Conservation (phyloP, 2,329 filamentous ascomycete species). For the Exophiala sp. region DNA sequence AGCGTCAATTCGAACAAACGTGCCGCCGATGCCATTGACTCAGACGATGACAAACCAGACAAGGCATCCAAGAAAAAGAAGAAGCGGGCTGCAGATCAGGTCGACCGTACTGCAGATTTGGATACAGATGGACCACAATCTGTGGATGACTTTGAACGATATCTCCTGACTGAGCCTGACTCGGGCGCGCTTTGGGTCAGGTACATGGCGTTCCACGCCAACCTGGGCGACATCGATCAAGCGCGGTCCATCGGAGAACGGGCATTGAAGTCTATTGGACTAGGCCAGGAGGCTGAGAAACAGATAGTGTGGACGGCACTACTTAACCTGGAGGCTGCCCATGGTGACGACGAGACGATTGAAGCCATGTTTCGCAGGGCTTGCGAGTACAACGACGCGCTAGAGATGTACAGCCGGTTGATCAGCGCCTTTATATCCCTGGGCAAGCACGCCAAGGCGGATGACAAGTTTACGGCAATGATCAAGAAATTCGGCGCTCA, state of each 20-base stretch:
- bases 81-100: constrained; percentile 71
- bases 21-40: constrained; percentile 52
- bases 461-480: constrained; percentile 79
- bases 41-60: constrained; percentile 49
- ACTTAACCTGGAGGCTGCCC: constrained; percentile 89
- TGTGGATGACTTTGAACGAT: constrained; percentile 86
- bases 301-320: constrained; percentile 92
- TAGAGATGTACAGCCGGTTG: constrained; percentile 83
- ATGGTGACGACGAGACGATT: constrained; percentile 76
- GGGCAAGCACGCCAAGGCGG: constrained; percentile 78
- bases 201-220: constrained; percentile 98
- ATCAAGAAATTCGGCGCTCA: constrained; percentile 77
- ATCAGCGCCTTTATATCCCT: constrained; percentile 94
- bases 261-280: constrained; percentile 85
- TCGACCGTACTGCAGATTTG: constrained; percentile 88
- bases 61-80: constrained; percentile 65
- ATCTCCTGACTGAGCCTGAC: constrained; percentile 87
- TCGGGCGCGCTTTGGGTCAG: constrained; percentile 91
- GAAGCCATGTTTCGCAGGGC: constrained; percentile 88
- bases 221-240: constrained; percentile 82
- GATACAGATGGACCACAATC: constrained; percentile 86
- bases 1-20: constrained; percentile 38
- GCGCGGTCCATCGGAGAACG: constrained; percentile 87
- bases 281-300: constrained; percentile 87
- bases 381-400: constrained; percentile 87